phyloP scores from a whole-genome alignment of 116 monocot genomes.

The Papilionanthe hybrid region DNA sequence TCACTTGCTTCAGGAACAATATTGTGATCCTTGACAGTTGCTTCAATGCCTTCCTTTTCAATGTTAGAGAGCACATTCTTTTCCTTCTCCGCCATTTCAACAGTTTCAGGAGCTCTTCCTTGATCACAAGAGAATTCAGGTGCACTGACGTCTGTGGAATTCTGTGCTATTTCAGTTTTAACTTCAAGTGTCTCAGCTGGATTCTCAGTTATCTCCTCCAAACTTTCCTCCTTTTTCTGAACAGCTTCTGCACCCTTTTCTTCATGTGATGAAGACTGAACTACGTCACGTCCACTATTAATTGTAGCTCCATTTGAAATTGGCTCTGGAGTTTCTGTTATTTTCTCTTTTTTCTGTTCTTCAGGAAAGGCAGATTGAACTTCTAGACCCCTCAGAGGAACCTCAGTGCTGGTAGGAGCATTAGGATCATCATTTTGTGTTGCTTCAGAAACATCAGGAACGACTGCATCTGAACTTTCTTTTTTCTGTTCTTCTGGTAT shows the following conservation, averaged over 20 bases:
- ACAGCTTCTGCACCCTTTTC: not conserved
- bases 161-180: conserved; percentile 1
- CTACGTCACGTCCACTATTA: no score
- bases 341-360: conserved; percentile 9
- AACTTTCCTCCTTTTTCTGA: not conserved
- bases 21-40: not conserved
- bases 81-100: no score
- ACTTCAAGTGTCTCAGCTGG: not conserved
- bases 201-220: not conserved
- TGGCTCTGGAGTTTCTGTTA: conserved; percentile 7
- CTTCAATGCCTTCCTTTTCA: not conserved
- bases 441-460: conserved; percentile 9
- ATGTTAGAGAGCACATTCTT: not conserved
- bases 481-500: no score
- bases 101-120: no score
- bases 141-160: not conserved
- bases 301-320: not conserved
- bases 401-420: not conserved
- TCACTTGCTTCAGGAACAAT: not conserved
- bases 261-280: not conserved
- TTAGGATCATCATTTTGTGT: conserved; percentile 5
- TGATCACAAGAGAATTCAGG: no score
- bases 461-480: not conserved
- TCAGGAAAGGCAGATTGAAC: not conserved
- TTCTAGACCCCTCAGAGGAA: conserved; percentile 2